These are phyloP conservation scores for Pulveroboletus sp. DNA, from an alignment of 768 basidiomycete genomes.

Conservation along the genomic window DNA sequence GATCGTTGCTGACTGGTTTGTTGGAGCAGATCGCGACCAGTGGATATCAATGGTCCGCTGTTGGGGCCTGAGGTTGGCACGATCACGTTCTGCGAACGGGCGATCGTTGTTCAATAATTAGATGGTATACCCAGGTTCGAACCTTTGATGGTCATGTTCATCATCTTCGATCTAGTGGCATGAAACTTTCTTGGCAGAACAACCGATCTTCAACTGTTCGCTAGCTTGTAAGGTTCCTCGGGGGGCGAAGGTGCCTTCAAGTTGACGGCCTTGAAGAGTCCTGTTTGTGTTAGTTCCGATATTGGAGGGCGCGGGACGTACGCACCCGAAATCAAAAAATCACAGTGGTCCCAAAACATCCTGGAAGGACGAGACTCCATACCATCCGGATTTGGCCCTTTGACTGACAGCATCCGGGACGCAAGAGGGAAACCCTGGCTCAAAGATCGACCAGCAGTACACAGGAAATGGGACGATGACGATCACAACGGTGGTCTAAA, in stretches of 20 bases:
- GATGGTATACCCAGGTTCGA: no score
- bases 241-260: slow-evolving; percentile 90
- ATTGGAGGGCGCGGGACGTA: slow-evolving; percentile 85
- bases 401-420: slow-evolving; percentile 54
- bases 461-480: slow-evolving; percentile 58
- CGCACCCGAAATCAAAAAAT: no score
- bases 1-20: slow-evolving; percentile 42
- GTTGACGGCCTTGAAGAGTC: slow-evolving; percentile 46
- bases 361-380: slow-evolving; percentile 70
- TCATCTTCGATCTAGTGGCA: slow-evolving; percentile 56
- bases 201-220: slow-evolving; percentile 66
- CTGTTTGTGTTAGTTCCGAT: slow-evolving; percentile 72
- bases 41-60: slow-evolving; percentile 58
- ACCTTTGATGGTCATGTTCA: no score
- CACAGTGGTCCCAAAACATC: no score
- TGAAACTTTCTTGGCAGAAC: slow-evolving; percentile 83
- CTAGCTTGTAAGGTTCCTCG: slow-evolving; percentile 73
- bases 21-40: slow-evolving; percentile 50
- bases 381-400: slow-evolving; percentile 70
- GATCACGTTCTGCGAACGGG: slow-evolving; percentile 71
- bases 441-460: slow-evolving; percentile 54
- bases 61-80: slow-evolving; percentile 72
- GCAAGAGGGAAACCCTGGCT: slow-evolving; percentile 65
- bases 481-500: slow-evolving; percentile 53
- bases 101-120: slow-evolving; percentile 75